Evolutionary conservation across 1,139 yeast genomes (phyloP), one percentile per base, ranked within the genome.

Genomic region (Scheffersomyces lignicola): DNA sequence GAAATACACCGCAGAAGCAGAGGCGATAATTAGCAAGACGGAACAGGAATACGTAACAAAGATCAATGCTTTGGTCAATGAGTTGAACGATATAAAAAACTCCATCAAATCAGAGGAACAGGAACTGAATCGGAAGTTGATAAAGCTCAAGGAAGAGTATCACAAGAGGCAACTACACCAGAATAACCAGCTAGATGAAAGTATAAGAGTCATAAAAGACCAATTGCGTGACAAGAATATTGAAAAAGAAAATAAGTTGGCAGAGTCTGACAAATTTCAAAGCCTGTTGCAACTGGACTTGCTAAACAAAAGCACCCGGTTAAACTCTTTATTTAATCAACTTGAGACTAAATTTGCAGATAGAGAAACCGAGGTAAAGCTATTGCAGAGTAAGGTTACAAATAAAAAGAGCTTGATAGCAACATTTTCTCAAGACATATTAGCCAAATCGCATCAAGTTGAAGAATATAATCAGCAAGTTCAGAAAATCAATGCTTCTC

Each of bases 1-100:
- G 38, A 50, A 51, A 5, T 68, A 59, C 7, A 47, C 58, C 2
- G 44, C 38, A 3, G 56, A 66, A 40, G 60, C 71, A 5, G 76
- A 74, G 31, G 41, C 47, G 8, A 44, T 68, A 8, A 60, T 68
- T 21, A 47, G 49, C 13, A 45, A 54, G 5, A 63, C 62, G 42
- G 45, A 61, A 5, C 42, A 49, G 22, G 47, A 56, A 29, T 45
- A 58, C 29, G 59, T 58, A 32, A 41, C 51, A 18, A 54, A 62
- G 35, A 23, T 38, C 12, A 29, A 14, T 6, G 22, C 17, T 14
- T 16, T 33, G 26, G 20, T 9, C 12, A 28, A n/a, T n/a, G 10
- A 15, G 20, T 15, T 14, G 31, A 15, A 32, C 5, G 38, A 35
- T 3, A 40, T 64, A 16, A 41, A 44, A 18, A 34, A 37, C 9